Percentiles rank a stretch among this genome's conserved stretches.
Conservation (phyloP, 78 protist genomes). For the Pigoraptor vietnamica region DNA sequence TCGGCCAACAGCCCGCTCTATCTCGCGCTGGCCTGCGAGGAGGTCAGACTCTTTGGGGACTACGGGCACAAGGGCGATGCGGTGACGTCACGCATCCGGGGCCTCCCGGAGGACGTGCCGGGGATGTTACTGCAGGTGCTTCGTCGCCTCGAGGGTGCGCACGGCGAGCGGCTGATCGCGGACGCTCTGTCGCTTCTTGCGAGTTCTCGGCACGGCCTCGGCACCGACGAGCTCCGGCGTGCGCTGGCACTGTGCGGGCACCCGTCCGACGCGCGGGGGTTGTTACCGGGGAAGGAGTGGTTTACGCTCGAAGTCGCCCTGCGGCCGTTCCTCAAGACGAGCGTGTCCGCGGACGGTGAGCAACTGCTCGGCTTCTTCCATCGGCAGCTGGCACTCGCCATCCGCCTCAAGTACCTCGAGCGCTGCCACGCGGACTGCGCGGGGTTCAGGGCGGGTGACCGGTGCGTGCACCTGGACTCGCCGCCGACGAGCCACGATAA, state of each 20-base stretch:
- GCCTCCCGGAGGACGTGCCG: not conserved
- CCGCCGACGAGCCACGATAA: not conserved
- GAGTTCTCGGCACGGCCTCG: slow-evolving; percentile 35
- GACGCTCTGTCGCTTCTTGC: slow-evolving; percentile 36
- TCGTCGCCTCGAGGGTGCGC: not conserved
- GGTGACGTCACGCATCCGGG: not conserved
- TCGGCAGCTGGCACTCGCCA: not conserved
- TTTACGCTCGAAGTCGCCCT: not conserved
- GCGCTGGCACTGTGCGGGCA: not conserved
- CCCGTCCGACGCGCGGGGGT: not conserved
- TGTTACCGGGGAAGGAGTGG: not conserved
- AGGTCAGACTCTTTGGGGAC: not conserved
- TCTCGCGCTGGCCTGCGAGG: not conserved
- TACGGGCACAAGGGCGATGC: not conserved
- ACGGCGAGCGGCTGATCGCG: slow-evolving; percentile 21
- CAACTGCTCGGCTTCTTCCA: not conserved
- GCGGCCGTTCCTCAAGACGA: not conserved
- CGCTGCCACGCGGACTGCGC: not conserved
- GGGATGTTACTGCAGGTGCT: not conserved
- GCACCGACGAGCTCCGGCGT: slow-evolving; percentile 15
- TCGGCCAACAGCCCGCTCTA: slow-evolving; percentile 17
- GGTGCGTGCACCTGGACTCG: not conserved
- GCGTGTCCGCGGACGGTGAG: not conserved
- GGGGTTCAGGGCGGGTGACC: not conserved
- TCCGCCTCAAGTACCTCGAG: not conserved